phyloP scores from a whole-genome alignment of 2,329 filamentous ascomycete species.

The Trichoderma arundinaceum region DNA sequence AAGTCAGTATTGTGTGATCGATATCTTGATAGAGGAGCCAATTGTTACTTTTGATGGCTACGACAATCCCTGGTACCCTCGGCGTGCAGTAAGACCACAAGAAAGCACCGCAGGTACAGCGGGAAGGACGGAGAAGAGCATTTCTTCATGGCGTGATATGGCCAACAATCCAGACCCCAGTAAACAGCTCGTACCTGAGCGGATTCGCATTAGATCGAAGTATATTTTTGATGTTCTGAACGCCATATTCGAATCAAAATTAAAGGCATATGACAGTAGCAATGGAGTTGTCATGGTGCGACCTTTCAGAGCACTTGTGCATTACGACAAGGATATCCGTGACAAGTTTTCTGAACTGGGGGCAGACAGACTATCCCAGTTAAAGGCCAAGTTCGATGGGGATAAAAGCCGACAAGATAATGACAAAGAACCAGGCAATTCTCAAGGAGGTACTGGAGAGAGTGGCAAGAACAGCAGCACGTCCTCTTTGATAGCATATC shows the following conservation, averaged over 20 bases:
- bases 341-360: slow-evolving; percentile 2
- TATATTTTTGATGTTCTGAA: slow-evolving; percentile 21
- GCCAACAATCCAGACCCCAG: background rate
- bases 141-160: background rate
- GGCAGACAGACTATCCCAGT: background rate
- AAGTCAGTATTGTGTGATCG: slow-evolving; percentile 3
- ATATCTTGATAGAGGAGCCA: slow-evolving; percentile 21
- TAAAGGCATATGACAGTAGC: slow-evolving; percentile 6
- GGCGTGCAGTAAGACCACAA: background rate
- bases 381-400: background rate
- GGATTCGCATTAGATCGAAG: slow-evolving; percentile 30
- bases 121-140: slow-evolving; percentile 7
- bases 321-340: slow-evolving; percentile 24
- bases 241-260: slow-evolving; percentile 6
- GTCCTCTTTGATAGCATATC: slow-evolving; percentile 2
- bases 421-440: background rate
- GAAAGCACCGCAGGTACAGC: background rate
- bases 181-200: slow-evolving; percentile 22
- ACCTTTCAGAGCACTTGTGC: slow-evolving; percentile 25
- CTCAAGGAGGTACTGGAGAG: background rate
- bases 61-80: slow-evolving; percentile 13
- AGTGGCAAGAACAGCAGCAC: background rate
- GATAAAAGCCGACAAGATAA: background rate
- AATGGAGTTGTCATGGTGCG: slow-evolving; percentile 23
- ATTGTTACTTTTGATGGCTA: slow-evolving; percentile 9